Conservation (phyloP, 371 early-diverging fungal genomes). For the Mortierella sp. region DNA sequence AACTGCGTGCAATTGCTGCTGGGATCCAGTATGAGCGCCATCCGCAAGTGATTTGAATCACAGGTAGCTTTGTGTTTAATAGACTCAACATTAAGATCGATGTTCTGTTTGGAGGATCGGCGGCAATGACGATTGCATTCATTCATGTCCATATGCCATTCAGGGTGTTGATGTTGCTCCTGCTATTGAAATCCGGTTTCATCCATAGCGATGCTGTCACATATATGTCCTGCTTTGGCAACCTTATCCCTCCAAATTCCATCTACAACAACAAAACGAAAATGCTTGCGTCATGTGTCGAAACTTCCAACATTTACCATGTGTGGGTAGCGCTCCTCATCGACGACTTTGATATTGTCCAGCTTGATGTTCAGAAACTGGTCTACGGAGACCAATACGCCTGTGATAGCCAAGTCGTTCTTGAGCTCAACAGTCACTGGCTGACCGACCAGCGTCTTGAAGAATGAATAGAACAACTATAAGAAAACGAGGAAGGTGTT, state of each 20-base stretch:
- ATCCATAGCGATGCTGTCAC: no score
- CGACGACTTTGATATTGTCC: slow-evolving; percentile 90
- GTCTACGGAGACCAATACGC: slow-evolving; percentile 96
- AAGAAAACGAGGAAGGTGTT: not conserved
- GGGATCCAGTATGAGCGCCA: no score
- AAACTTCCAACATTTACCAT: slow-evolving; percentile 76
- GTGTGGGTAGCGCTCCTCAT: slow-evolving; percentile 94
- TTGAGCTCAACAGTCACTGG: slow-evolving; percentile 98
- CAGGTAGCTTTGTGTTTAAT: no score
- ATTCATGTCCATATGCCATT: no score
- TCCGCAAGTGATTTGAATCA: no score
- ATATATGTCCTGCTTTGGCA: not conserved
- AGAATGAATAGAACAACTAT: slow-evolving; percentile 99
- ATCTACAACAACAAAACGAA: not conserved
- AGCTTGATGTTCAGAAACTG: slow-evolving; percentile 98
- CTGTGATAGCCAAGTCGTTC: slow-evolving; percentile 95
- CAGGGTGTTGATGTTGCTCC: no score
- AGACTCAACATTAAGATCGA: no score
- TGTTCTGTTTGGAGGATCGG: no score
- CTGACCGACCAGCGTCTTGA: slow-evolving; percentile 98
- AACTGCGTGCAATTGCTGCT: no score
- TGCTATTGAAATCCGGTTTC: no score
- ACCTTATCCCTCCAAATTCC: not conserved
- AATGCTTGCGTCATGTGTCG: not conserved
- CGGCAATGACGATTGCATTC: no score